Conservation (phyloP, 169 alveolate genomes). For the Plasmodium inui region DNA sequence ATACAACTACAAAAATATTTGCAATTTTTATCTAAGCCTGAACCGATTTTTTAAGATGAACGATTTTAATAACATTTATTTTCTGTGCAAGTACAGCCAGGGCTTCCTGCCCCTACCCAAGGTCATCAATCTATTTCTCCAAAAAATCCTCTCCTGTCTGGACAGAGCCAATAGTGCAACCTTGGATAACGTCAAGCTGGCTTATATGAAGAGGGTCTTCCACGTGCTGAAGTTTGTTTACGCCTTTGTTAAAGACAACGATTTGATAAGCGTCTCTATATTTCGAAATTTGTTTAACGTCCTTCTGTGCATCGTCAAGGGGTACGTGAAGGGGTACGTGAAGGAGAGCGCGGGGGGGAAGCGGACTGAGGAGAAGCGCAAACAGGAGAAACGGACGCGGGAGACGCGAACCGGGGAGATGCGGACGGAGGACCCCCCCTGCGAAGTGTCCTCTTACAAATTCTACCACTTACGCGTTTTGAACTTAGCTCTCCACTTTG, state of each 20-base stretch:
- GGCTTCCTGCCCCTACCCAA: constrained; percentile 22
- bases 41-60: constrained; percentile 14
- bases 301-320: background rate
- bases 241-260: constrained; percentile 37
- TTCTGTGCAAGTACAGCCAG: constrained; percentile 44
- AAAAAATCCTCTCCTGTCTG: background rate
- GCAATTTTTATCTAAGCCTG: constrained; percentile 10
- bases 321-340: background rate
- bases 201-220: constrained; percentile 6
- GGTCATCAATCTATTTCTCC: constrained; percentile 4
- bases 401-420: background rate
- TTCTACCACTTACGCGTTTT: constrained; percentile 10
- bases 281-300: constrained; percentile 13
- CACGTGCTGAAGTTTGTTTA: constrained; percentile 22
- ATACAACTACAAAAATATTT: constrained; percentile 19
- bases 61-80: constrained; percentile 33
- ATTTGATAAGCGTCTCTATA: background rate
- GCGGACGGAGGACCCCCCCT: background rate
- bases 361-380: too few relatives aligned
- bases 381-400: too few relatives aligned
- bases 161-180: background rate
- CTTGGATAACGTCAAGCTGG: background rate
- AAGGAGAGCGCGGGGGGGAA: background rate
- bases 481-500: constrained; percentile 24
- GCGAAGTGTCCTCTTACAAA: background rate